These are phyloP conservation scores for Steccherinum ochraceum DNA, from an alignment of 768 basidiomycete species.

Conservation along the genomic window DNA sequence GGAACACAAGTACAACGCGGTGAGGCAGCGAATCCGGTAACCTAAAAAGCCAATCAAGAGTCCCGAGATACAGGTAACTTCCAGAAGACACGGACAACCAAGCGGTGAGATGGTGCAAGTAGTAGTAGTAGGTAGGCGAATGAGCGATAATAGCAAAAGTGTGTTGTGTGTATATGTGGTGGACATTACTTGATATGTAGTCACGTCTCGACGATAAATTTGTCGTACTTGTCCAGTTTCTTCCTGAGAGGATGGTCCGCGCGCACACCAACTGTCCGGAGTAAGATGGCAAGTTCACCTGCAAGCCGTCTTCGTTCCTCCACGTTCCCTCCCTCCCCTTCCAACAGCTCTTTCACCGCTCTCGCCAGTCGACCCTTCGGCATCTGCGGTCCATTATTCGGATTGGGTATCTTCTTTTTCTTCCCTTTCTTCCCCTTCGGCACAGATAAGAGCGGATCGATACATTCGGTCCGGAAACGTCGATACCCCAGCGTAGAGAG, in stretches of 20 bases:
- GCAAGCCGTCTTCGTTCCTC: constrained; percentile 42
- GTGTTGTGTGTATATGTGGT: neutral
- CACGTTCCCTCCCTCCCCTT: constrained; percentile 40
- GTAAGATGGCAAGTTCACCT: constrained; percentile 41
- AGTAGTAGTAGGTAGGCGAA: too few species aligned
- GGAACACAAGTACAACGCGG: too few species aligned
- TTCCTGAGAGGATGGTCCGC: constrained; percentile 63
- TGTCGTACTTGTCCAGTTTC: constrained; percentile 48
- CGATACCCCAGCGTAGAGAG: constrained; percentile 61
- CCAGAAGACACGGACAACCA: too few species aligned
- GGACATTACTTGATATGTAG: neutral
- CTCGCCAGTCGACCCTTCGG: constrained; percentile 67
- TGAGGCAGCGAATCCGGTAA: too few species aligned
- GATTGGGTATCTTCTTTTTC: constrained; percentile 44
- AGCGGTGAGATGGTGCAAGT: neutral
- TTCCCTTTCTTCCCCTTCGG: constrained; percentile 55
- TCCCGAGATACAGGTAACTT: neutral
- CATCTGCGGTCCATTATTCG: constrained; percentile 29
- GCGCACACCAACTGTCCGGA: constrained; percentile 52
- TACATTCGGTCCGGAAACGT: constrained; percentile 64
- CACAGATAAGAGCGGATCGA: constrained; percentile 60
- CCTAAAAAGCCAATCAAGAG: neutral
- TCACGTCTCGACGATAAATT: neutral
- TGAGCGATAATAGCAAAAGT: too few species aligned
- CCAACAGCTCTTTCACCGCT: constrained; percentile 58